Base-by-base conservation (phyloP, 345 rosid genomes). In the Turritis glabra region DNA sequence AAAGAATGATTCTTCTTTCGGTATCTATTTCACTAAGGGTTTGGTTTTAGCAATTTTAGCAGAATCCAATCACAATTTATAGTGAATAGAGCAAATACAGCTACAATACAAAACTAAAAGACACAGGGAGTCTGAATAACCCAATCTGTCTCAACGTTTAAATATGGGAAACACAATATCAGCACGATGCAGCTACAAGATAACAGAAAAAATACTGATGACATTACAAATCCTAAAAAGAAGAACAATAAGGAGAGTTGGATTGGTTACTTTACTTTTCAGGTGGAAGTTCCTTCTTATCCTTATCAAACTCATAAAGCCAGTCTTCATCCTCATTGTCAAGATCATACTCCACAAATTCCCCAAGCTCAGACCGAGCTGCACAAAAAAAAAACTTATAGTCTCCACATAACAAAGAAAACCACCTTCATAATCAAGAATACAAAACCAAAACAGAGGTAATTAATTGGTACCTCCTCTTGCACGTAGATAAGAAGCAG, bases 251-350 rank as follows among this genome's bases (percentile, higher is more conserved):
- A 37, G 4, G 43, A 72, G 19, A 17, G 14, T 54, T 5, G 29
- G 74, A 55, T 50, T n/a, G 29, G 72, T 47, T 27, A 64, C 35
- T 19, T 70, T 84, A 92, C 97, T 85, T 88, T 84, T 92, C 97
- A 29, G 87, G 84, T 3, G 84, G 14, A 72, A 96, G 87, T 65
- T 79, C 67, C 55, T 85, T 87, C 74, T 72, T 84, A 63, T 92
- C 94, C 50, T 73, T 82, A 73, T 87, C 87, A 73, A 76, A 86
- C 26, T 85, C 88, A 13, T 77, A 72, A 82, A 95, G 91, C 98
- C 99, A 95, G 72, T 89, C 97, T 79, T 92, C 99, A 79, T 95
- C 99, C 73, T 95, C 99, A 75, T 95, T 95, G 79, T 92, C 99
- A 63, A 95, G 79, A 84, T 95, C 98, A 76, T 92, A 95, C 84